Conservation (phyloP, 805 yeast species). For the Scheffersomyces spartinae region DNA sequence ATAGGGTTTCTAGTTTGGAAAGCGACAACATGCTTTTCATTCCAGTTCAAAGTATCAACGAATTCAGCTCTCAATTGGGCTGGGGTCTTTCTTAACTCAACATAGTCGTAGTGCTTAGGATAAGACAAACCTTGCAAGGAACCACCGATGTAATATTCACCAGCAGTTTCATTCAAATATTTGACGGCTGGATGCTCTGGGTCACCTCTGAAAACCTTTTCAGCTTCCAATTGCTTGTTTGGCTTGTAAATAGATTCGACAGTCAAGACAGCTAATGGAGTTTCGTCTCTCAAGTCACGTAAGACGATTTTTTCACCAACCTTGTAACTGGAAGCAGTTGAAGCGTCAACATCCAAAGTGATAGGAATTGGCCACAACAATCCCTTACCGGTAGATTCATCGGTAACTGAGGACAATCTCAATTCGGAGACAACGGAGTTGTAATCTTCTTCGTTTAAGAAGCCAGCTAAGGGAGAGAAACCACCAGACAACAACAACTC, state of each 20-base stretch:
- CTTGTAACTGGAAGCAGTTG: conserved; percentile 32
- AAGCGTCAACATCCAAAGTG: conserved; percentile 62
- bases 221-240: conserved; percentile 69
- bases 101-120: conserved; percentile 86
- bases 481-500: conserved; percentile 92
- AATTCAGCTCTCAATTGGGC: conserved; percentile 83
- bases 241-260: conserved; percentile 73
- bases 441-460: conserved; percentile 57
- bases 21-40: conserved; percentile 65
- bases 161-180: conserved; percentile 62
- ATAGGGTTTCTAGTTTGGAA: conserved; percentile 98
- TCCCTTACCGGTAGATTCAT: conserved; percentile 35
- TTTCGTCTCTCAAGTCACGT: conserved; percentile 72
- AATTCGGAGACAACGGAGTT: conserved; percentile 54
- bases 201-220: conserved; percentile 87
- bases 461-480: conserved; percentile 73
- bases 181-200: conserved; percentile 91
- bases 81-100: conserved; percentile 80
- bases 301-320: conserved; percentile 58
- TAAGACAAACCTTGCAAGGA: conserved; percentile 69
- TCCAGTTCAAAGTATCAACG: conserved; percentile 70
- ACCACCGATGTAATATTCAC: conserved; percentile 86
- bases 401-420: conserved; percentile 45
- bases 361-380: conserved; percentile 88
- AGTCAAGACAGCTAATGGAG: conserved; percentile 71